Percentiles rank a stretch among this genome's conserved stretches.
Conservation (phyloP, 1,284 basidiomycete genomes). For the Kwoniella shivajii region DNA sequence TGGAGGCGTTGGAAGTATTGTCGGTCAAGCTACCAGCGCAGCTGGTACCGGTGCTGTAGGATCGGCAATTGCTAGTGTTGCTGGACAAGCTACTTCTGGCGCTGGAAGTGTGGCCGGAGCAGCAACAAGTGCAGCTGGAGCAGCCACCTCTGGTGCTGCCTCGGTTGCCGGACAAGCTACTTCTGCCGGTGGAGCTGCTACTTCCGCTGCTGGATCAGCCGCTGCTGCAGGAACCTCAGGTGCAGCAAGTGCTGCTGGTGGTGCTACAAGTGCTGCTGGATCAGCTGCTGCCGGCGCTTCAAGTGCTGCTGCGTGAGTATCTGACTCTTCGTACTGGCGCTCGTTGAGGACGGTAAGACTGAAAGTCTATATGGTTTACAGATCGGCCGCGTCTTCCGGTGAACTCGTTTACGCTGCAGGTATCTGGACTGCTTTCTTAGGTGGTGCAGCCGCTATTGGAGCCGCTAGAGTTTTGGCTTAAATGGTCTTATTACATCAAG, state of each 20-base stretch:
- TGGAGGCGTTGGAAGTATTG: neutral
- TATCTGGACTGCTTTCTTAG: slow-evolving; percentile 23
- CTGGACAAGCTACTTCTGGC: slow-evolving; percentile 14
- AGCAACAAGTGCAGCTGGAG: slow-evolving; percentile 7
- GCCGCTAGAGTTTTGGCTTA: slow-evolving; percentile 27
- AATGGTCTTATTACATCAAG: neutral
- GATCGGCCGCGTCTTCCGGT: slow-evolving; percentile 1
- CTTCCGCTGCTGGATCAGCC: slow-evolving; percentile 3
- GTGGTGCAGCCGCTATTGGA: slow-evolving; percentile 28
- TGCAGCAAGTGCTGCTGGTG: slow-evolving; percentile 7
- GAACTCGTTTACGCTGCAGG: slow-evolving; percentile 10
- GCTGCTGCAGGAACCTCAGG: neutral
- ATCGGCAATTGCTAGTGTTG: slow-evolving; percentile 3
- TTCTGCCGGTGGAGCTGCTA: slow-evolving; percentile 1
- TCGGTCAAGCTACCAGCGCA: slow-evolving; percentile 4
- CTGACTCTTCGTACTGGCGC: neutral
- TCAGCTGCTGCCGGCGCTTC: slow-evolving; percentile 5
- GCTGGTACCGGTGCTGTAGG: slow-evolving; percentile 19
- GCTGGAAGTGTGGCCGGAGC: slow-evolving; percentile 6
- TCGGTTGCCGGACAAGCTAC: slow-evolving; percentile 8
- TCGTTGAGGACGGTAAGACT: neutral
- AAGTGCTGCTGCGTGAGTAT: slow-evolving; percentile 12
- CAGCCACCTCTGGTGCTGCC: slow-evolving; percentile 12
- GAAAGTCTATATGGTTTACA: neutral
- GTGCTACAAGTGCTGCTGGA: slow-evolving; percentile 9